These are phyloP conservation scores for Mycena filopes DNA, from an alignment of 768 basidiomycete species.

Conservation along the genomic window DNA sequence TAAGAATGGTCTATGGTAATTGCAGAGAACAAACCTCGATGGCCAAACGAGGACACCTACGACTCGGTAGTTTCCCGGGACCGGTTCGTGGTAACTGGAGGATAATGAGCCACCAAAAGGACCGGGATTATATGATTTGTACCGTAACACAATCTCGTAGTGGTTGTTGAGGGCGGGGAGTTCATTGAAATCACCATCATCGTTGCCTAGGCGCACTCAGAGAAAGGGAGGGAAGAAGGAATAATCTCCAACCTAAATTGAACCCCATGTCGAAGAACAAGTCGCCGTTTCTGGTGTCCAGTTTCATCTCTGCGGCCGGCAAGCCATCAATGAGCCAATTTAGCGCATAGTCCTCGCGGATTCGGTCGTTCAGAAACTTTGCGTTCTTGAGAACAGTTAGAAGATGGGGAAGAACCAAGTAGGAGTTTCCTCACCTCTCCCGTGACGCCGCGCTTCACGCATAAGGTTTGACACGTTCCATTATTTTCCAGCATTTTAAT, in stretches of 20 bases:
- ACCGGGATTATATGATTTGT: slow-evolving; percentile 26
- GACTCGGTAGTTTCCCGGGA: slow-evolving; percentile 78
- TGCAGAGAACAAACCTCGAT: slow-evolving; percentile 46
- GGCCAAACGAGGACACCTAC: slow-evolving; percentile 94
- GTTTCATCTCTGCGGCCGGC: slow-evolving; percentile 93
- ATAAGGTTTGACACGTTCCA: slow-evolving; percentile 80
- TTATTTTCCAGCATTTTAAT: slow-evolving; percentile 86
- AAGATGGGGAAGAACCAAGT: too few species aligned
- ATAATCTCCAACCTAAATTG: slow-evolving; percentile 59
- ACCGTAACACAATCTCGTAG: slow-evolving; percentile 88
- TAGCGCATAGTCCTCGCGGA: slow-evolving; percentile 90
- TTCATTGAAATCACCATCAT: slow-evolving; percentile 66
- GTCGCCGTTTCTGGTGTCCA: slow-evolving; percentile 81
- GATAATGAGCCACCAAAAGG: slow-evolving; percentile 2
- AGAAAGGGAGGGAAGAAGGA: too few species aligned
- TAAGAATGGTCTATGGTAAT: not conserved
- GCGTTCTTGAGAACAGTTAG: slow-evolving; percentile 55
- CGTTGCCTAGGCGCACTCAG: slow-evolving; percentile 57
- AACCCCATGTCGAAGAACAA: slow-evolving; percentile 95
- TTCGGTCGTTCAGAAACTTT: slow-evolving; percentile 91
- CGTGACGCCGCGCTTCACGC: slow-evolving; percentile 64
- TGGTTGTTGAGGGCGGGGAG: slow-evolving; percentile 89
- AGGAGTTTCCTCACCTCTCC: slow-evolving; percentile 48
- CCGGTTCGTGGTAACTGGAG: slow-evolving; percentile 81
- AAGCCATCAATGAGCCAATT: slow-evolving; percentile 97